These are phyloP conservation scores for Phylloporus gajari DNA, from an alignment of 1,284 basidiomycete genomes.

Conservation along the genomic window DNA sequence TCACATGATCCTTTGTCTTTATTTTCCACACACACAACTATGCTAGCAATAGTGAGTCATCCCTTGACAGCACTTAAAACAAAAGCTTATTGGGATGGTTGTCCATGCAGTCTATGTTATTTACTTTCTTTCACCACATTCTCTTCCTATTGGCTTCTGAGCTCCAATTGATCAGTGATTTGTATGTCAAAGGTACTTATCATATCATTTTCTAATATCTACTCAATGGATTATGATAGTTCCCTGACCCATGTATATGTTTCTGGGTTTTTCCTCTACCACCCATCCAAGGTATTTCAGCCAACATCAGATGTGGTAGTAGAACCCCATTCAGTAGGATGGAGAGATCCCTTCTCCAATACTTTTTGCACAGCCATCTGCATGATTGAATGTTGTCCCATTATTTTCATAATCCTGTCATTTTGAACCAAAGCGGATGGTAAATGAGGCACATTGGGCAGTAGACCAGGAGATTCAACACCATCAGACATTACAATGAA, in stretches of 20 bases:
- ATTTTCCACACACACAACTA: too few species aligned
- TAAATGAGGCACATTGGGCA: conserved; percentile 22
- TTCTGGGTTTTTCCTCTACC: conserved; percentile 52
- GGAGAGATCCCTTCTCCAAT: conserved; percentile 55
- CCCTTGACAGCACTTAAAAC: too few species aligned
- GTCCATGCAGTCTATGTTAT: too few species aligned
- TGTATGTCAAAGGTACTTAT: too few species aligned
- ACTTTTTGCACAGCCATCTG: conserved; percentile 38
- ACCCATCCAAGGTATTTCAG: conserved; percentile 58
- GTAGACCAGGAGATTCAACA: not conserved
- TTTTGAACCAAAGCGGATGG: conserved; percentile 35
- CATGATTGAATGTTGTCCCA: conserved; percentile 38
- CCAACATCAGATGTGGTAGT: conserved; percentile 57
- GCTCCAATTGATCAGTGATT: too few species aligned
- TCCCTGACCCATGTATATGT: conserved; percentile 24
- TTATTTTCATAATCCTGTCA: conserved; percentile 41
- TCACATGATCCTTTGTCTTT: too few species aligned
- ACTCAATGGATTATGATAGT: too few species aligned
- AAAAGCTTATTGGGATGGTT: too few species aligned
- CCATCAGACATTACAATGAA: conserved; percentile 32
- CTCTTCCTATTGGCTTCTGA: too few species aligned
- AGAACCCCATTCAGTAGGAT: conserved; percentile 56
- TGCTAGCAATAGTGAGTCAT: too few species aligned
- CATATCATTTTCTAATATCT: too few species aligned
- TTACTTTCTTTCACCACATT: too few species aligned